Evolutionary conservation across 768 basidiomycete genomes (phyloP).

Genomic region (Gymnopilus dilepis): DNA sequence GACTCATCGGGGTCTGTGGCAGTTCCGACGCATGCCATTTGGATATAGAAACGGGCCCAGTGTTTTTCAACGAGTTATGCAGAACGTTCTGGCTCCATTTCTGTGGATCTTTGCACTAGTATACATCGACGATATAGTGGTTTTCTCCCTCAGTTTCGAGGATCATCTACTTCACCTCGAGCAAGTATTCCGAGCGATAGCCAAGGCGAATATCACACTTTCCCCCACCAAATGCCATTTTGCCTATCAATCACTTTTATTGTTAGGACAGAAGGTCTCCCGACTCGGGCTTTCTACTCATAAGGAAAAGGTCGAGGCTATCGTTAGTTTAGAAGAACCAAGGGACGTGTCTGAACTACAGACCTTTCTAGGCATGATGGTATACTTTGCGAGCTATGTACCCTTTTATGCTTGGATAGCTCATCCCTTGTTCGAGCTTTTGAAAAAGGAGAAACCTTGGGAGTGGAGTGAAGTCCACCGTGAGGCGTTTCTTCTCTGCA

Average conservation of each 20-base stretch:
- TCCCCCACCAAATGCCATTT: conserved; percentile 42
- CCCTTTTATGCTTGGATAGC: conserved; percentile 40
- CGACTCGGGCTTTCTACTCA: conserved; percentile 41
- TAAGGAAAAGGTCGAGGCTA: conserved; percentile 41
- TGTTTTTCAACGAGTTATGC: conserved; percentile 49
- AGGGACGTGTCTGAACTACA: conserved; percentile 32
- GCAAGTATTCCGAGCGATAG: conserved; percentile 33
- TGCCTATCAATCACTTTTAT: conserved; percentile 35
- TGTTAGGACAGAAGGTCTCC: conserved; percentile 47
- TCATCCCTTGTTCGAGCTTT: conserved; percentile 37
- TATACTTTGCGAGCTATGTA: conserved; percentile 42
- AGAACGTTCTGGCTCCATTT: conserved; percentile 37
- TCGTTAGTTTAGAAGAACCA: conserved; percentile 34
- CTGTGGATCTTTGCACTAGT: conserved; percentile 46
- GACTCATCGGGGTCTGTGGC: conserved; percentile 43
- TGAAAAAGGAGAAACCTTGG: conserved; percentile 33
- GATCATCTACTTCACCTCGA: conserved; percentile 39
- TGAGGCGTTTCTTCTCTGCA: conserved; percentile 33
- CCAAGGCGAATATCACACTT: conserved; percentile 33
- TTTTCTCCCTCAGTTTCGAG: conserved; percentile 33
- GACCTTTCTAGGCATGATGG: conserved; percentile 42
- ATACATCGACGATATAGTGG: conserved; percentile 49
- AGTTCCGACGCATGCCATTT: conserved; percentile 49
- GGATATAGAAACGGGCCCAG: conserved; percentile 41
- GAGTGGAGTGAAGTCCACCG: conserved; percentile 29